Evolutionary conservation across 2,329 filamentous ascomycete species (phyloP).

Genomic region (Ascochyta koolunga): DNA sequence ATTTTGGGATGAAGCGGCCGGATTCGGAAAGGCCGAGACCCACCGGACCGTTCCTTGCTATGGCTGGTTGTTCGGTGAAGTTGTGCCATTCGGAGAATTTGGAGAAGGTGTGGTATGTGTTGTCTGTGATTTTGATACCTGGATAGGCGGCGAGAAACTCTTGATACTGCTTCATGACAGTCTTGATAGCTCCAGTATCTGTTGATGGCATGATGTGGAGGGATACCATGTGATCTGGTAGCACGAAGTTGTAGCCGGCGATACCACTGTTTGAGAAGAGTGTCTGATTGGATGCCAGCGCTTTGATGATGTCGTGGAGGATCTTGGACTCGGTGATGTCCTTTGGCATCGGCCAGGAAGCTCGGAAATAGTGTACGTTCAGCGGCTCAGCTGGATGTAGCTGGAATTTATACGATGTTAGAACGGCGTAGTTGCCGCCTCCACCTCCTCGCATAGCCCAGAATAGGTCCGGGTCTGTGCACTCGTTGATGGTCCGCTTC

Average conservation of each 20-base stretch:
- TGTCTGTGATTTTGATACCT: slow-evolving; percentile 39
- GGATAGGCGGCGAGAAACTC: slow-evolving; percentile 41
- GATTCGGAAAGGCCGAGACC: slow-evolving; percentile 43
- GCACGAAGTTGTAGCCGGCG: slow-evolving; percentile 46
- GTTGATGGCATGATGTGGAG: slow-evolving; percentile 39
- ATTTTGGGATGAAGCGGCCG: slow-evolving; percentile 41
- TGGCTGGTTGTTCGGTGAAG: slow-evolving; percentile 37
- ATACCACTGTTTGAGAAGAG: slow-evolving; percentile 38
- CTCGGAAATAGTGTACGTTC: slow-evolving; percentile 46
- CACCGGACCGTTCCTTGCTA: slow-evolving; percentile 43
- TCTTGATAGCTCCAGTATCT: slow-evolving; percentile 33
- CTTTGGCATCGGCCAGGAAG: slow-evolving; percentile 31
- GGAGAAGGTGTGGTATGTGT: slow-evolving; percentile 39
- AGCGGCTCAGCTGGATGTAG: slow-evolving; percentile 42
- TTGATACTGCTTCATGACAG: slow-evolving; percentile 38
- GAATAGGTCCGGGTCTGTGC: slow-evolving; percentile 42
- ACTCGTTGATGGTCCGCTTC: slow-evolving; percentile 42
- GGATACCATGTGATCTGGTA: slow-evolving; percentile 39
- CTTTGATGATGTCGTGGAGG: slow-evolving; percentile 39
- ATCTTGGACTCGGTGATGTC: slow-evolving; percentile 41
- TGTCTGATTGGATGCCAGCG: slow-evolving; percentile 40
- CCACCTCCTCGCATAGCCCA: slow-evolving; percentile 48
- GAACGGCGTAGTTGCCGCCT: slow-evolving; percentile 45
- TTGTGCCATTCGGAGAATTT: slow-evolving; percentile 41
- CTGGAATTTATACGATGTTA: slow-evolving; percentile 47